These are phyloP conservation scores for Ogataea paradorogensis DNA, from an alignment of 805 yeast genomes.

Conservation along the genomic window DNA sequence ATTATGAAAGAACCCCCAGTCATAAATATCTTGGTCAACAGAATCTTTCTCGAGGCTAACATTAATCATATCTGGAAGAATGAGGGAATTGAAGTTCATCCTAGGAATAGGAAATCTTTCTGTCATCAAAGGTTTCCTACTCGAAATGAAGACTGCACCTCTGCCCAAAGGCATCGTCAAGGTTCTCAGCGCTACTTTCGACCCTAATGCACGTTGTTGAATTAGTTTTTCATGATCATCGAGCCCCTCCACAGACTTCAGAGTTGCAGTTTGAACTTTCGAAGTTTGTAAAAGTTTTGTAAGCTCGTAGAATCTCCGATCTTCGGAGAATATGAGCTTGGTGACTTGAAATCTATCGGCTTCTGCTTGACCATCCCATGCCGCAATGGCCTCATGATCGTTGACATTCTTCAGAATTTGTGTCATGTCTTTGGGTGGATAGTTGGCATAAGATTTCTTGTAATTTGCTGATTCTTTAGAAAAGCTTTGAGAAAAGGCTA, in stretches of 20 bases:
- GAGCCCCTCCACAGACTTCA: conserved; percentile 37
- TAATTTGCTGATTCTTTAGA: conserved; percentile 4
- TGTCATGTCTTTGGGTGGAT: conserved; percentile 38
- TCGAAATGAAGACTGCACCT: conserved; percentile 66
- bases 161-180: conserved; percentile 75
- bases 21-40: conserved; percentile 45
- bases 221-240: conserved; percentile 55
- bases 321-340: conserved; percentile 68
- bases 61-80: conserved; percentile 62
- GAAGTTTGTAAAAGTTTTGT: conserved; percentile 70
- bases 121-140: conserved; percentile 74
- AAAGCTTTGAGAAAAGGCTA: conserved; percentile 20
- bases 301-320: conserved; percentile 76
- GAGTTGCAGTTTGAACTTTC: conserved; percentile 52
- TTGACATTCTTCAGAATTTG: conserved; percentile 38
- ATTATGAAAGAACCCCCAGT: conserved; percentile 90
- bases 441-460: conserved; percentile 3
- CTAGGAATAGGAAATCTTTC: conserved; percentile 80
- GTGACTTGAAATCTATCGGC: conserved; percentile 68
- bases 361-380: conserved; percentile 73
- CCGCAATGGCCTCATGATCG: conserved; percentile 46
- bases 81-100: conserved; percentile 62
- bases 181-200: conserved; percentile 65
- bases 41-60: conserved; percentile 56
- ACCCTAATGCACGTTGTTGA: conserved; percentile 55